Percentiles rank a stretch among this genome's conserved stretches.
Evolutionary conservation across 371 early-diverging fungal species (phyloP).

Genomic region (Actinomucor elegans): DNA sequence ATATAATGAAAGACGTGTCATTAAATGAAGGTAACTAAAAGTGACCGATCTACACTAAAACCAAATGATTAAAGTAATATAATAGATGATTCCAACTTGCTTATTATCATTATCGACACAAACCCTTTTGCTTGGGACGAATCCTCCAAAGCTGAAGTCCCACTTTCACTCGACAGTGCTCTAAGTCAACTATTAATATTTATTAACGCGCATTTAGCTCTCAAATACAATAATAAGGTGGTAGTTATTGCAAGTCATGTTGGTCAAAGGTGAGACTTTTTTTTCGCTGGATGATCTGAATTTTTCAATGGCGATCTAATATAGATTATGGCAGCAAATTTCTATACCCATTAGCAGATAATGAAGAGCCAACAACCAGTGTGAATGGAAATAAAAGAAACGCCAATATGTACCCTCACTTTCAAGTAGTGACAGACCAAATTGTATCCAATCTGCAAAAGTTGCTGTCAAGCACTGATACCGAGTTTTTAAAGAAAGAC

Average conservation of each 20-base stretch:
- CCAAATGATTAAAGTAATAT: not conserved
- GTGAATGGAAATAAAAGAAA: constrained; percentile 33
- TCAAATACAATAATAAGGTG: constrained; percentile 80
- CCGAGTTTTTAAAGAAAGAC: constrained; percentile 41
- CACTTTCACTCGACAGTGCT: constrained; percentile 65
- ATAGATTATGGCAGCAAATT: constrained; percentile 57
- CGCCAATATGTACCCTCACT: constrained; percentile 65
- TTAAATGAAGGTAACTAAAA: not conserved
- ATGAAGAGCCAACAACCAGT: constrained; percentile 24
- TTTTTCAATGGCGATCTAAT: not conserved
- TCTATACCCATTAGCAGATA: constrained; percentile 52
- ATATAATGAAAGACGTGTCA: constrained; percentile 8
- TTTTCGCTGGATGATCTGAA: no score
- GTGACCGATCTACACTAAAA: not conserved
- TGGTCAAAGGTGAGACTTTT: constrained; percentile 36
- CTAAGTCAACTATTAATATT: constrained; percentile 79
- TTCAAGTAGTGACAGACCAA: constrained; percentile 61
- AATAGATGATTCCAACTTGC: constrained; percentile 71
- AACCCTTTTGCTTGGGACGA: constrained; percentile 77
- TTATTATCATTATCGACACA: constrained; percentile 76
- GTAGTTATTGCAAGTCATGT: constrained; percentile 77
- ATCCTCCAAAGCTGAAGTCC: constrained; percentile 46
- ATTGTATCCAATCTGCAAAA: constrained; percentile 49
- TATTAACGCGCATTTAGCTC: constrained; percentile 86
- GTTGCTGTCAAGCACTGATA: constrained; percentile 41